Conservation (phyloP, 2,329 filamentous ascomycete species). For the Graphilbum fragrans region DNA sequence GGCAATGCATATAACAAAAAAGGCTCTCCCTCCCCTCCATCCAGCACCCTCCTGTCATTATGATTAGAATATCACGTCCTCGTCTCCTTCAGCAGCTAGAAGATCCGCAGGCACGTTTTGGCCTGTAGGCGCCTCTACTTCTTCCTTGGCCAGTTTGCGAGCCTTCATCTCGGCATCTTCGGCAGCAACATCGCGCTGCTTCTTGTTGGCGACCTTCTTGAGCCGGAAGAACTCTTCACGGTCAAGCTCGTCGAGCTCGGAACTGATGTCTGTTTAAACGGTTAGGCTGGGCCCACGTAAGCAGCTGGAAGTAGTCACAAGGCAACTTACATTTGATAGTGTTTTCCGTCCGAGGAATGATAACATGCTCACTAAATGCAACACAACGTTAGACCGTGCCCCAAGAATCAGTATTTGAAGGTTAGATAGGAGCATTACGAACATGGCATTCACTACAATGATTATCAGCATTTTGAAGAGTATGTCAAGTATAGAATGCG, state of each 20-base stretch:
- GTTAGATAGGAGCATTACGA: slow-evolving; percentile 26
- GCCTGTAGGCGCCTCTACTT: slow-evolving; percentile 18
- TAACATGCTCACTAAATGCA: slow-evolving; percentile 65
- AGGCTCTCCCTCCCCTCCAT: too few relatives aligned
- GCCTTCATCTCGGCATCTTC: slow-evolving; percentile 65
- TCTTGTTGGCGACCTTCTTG: slow-evolving; percentile 87
- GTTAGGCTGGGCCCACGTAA: slow-evolving; percentile 2
- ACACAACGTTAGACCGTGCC: slow-evolving; percentile 5
- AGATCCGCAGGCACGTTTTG: slow-evolving; percentile 44
- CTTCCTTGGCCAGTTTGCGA: slow-evolving; percentile 45
- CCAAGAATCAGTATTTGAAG: too few relatives aligned
- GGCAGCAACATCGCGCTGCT: slow-evolving; percentile 62
- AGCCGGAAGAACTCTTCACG: slow-evolving; percentile 95
- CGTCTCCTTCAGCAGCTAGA: slow-evolving; percentile 63
- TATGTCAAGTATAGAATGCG: not conserved
- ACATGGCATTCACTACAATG: slow-evolving; percentile 77
- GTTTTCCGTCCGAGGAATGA: slow-evolving; percentile 95
- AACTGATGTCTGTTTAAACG: slow-evolving; percentile 66
- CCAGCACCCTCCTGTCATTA: too few relatives aligned
- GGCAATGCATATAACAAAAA: too few relatives aligned
- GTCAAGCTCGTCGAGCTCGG: slow-evolving; percentile 92
- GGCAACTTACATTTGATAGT: slow-evolving; percentile 78
- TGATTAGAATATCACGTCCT: slow-evolving; percentile 74
- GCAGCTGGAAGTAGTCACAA: not conserved
- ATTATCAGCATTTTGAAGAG: slow-evolving; percentile 17